phyloP scores from a whole-genome alignment of 768 basidiomycete genomes.

The Mycena vulgaris region DNA sequence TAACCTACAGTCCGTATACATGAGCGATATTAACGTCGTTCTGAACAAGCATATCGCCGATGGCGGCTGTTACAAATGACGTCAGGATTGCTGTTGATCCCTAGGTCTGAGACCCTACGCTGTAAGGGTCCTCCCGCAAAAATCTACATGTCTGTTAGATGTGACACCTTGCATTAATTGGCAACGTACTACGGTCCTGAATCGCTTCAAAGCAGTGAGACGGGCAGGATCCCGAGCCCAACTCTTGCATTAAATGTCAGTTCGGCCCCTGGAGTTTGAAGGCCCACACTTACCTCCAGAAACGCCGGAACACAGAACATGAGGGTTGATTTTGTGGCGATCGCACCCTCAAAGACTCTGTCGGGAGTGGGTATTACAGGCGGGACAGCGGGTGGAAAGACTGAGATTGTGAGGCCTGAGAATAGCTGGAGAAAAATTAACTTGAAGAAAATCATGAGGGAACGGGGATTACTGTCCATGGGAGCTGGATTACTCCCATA shows the following conservation, averaged over 20 bases:
- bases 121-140: constrained; percentile 46
- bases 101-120: constrained; percentile 1
- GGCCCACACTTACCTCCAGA: constrained; percentile 40
- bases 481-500: constrained; percentile 29
- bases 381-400: constrained; percentile 24
- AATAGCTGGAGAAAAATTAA: constrained; percentile 17
- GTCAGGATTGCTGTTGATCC: not conserved
- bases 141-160: constrained; percentile 39
- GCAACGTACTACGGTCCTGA: constrained; percentile 36
- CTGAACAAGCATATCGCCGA: constrained; percentile 39
- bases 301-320: constrained; percentile 43
- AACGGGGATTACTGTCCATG: constrained; percentile 33
- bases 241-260: constrained; percentile 29
- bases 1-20: constrained; percentile 55
- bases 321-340: constrained; percentile 36
- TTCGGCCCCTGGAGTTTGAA: not conserved
- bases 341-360: constrained; percentile 36
- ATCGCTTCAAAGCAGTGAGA: constrained; percentile 35
- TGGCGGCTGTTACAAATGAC: constrained; percentile 28
- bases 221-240: constrained; percentile 41
- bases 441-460: constrained; percentile 7
- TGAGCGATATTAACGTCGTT: constrained; percentile 43
- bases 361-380: constrained; percentile 41
- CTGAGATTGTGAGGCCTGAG: constrained; percentile 20
- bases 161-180: too few species aligned